These are phyloP conservation scores for Paraglomus occultum DNA, from an alignment of 192 early-diverging fungal genomes.

Conservation along the genomic window DNA sequence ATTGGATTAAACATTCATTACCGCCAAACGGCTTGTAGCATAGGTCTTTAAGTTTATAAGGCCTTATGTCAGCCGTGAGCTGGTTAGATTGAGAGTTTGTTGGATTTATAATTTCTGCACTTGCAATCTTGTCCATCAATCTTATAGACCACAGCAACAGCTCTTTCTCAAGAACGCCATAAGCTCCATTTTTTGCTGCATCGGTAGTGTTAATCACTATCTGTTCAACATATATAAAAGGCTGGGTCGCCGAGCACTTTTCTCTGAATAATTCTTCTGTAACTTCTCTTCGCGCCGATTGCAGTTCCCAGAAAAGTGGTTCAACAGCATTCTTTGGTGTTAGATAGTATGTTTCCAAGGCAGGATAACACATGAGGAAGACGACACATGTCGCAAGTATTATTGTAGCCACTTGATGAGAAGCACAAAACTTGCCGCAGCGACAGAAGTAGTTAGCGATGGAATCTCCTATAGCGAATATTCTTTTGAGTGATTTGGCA, in stretches of 20 bases:
- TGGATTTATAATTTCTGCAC: slow-evolving; percentile 1
- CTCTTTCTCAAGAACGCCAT: slow-evolving; percentile 15
- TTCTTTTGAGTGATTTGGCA: too few relatives aligned
- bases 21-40: slow-evolving; percentile 15
- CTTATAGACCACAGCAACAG: slow-evolving; percentile 13
- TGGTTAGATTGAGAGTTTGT: neutral
- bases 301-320: slow-evolving; percentile 39
- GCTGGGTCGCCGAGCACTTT: slow-evolving; percentile 3
- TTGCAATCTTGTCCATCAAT: slow-evolving; percentile 10
- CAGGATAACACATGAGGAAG: slow-evolving; percentile 55
- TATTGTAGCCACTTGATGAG: slow-evolving; percentile 55
- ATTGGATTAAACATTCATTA: slow-evolving; percentile 55
- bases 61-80: slow-evolving; percentile 34
- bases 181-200: neutral
- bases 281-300: slow-evolving; percentile 34
- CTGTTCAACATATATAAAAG: slow-evolving; percentile 8
- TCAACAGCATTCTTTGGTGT: slow-evolving; percentile 27
- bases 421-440: slow-evolving; percentile 63
- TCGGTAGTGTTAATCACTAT: slow-evolving; percentile 12
- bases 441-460: slow-evolving; percentile 50
- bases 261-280: neutral
- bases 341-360: slow-evolving; percentile 40
- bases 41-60: neutral
- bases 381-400: slow-evolving; percentile 53
- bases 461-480: slow-evolving; percentile 25